Conservation (phyloP, 78 protist genomes). For the Planoprotostelium fungivorum region DNA sequence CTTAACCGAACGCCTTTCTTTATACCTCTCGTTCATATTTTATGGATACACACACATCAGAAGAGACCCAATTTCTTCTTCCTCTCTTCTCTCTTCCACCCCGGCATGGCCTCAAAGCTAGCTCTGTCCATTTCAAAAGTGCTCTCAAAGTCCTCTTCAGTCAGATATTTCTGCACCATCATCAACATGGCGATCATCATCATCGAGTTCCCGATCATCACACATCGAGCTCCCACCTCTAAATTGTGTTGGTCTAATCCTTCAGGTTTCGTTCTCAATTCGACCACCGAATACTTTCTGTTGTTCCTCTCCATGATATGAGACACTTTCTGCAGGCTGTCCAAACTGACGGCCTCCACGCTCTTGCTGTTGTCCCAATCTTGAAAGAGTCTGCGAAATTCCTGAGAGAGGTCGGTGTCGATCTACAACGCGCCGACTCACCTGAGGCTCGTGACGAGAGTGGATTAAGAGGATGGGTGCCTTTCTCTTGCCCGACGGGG, state of each 20-base stretch:
- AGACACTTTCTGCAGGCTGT: neutral
- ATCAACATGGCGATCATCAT: too few species aligned
- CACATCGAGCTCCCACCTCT: neutral
- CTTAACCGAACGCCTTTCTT: too few species aligned
- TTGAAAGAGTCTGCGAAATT: neutral
- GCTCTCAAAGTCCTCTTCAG: conserved; percentile 29
- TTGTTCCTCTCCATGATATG: neutral
- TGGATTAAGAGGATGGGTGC: neutral
- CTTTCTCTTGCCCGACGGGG: neutral
- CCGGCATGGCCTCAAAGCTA: conserved; percentile 28
- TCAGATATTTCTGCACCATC: conserved; percentile 13
- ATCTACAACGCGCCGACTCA: neutral
- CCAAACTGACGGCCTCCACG: neutral
- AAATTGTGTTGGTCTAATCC: neutral
- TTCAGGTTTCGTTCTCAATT: neutral
- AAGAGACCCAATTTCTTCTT: conserved; percentile 42
- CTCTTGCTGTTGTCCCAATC: neutral
- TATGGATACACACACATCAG: too few species aligned
- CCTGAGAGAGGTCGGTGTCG: neutral
- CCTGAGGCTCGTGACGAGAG: neutral
- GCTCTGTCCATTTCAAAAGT: conserved; percentile 15
- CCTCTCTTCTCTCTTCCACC: conserved; percentile 52
- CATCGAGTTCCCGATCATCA: neutral
- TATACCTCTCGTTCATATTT: too few species aligned
- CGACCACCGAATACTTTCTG: neutral